Evolutionary conservation across 2,329 filamentous ascomycete species (phyloP), one percentile per base, ranked within the genome.

Genomic region (Tolypocladium ophioglossoides): DNA sequence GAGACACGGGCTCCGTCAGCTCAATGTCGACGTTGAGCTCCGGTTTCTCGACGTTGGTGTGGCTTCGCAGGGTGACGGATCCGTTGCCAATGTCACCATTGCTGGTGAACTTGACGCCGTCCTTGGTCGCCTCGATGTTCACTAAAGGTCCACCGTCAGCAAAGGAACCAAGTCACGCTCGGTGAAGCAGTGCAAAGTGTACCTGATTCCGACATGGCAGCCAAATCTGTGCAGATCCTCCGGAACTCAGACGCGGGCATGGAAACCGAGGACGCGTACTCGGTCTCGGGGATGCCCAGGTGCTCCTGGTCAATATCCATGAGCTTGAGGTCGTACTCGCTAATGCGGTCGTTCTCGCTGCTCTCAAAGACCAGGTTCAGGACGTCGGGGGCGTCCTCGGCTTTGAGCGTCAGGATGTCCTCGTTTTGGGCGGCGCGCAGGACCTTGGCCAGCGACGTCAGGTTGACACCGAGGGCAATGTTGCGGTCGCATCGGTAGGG

Each of bases 251-350:
- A 71, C 37, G 88, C 84, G 16, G 94, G 92, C 89, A 99, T 91
- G 53, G 82, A 78, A 60, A 99, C 89, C 20, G 88, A 94, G 50
- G 94, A 88, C 40, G 91, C 87, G 69, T 99, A 99, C 67, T 99
- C 94, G n/a, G 95, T 99, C 66, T 99, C 92, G 18, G 94, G 94
- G 65, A 99, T 99, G 59, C 94, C 94, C 74, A 99, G 78, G 73
- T 99, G 94, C 80, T 99, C 94, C 78, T 99, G 95, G 75, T 99
- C 94, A 72, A 99, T 99, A 72, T 99, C 94, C 94, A 99, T 99
- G 71, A 99, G 85, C 82, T 99, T 99, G 74, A 99, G 88, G 73
- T 99, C 94, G 72, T 99, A 99, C 79, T 99, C 95, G 82, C 89
- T 95, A 69, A 99, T 83, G 62, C 94, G 83, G 74, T 99, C 94